Evolutionary conservation across 805 yeast genomes (phyloP).

Genomic region (Spathaspora boniae): DNA sequence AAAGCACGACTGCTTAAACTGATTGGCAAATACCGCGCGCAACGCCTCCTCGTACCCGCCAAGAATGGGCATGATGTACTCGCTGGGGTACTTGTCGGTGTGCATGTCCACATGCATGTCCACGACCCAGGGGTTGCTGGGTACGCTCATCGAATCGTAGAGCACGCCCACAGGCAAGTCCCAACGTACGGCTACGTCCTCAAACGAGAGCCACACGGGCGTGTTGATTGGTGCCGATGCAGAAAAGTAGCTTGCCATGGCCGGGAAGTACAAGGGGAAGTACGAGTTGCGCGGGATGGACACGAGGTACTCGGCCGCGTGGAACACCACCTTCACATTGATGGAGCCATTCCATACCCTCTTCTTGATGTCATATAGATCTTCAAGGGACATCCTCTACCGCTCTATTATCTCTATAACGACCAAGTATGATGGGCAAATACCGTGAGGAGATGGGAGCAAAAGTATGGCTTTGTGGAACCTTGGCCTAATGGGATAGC

Average conservation of each 20-base stretch:
- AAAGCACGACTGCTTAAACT: constrained; percentile 77
- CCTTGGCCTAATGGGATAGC: too few relatives aligned
- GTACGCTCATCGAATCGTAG: constrained; percentile 50
- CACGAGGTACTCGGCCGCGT: constrained; percentile 17
- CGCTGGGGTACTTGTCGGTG: constrained; percentile 25
- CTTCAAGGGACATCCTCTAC: too few relatives aligned
- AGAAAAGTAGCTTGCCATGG: constrained; percentile 37
- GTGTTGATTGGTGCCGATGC: constrained; percentile 16
- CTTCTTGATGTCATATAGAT: constrained; percentile 25
- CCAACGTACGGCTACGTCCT: constrained; percentile 68
- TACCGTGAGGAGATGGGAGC: too few relatives aligned
- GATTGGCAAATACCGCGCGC: constrained; percentile 65
- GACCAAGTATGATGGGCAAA: too few relatives aligned
- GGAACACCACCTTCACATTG: constrained; percentile 35
- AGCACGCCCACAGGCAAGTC: constrained; percentile 70
- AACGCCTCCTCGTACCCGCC: constrained; percentile 29
- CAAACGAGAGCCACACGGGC: constrained; percentile 63
- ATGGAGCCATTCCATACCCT: constrained; percentile 55
- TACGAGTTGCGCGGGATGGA: constrained; percentile 46
- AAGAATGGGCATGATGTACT: constrained; percentile 28
- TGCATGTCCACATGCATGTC: constrained; percentile 12
- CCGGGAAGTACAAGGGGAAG: constrained; percentile 41
- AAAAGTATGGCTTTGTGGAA: too few relatives aligned
- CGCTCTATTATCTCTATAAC: too few relatives aligned
- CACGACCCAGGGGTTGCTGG: constrained; percentile 43